Evolutionary conservation across 306 rosid genomes (phyloP).

Genomic region (Inga oerstediana): DNA sequence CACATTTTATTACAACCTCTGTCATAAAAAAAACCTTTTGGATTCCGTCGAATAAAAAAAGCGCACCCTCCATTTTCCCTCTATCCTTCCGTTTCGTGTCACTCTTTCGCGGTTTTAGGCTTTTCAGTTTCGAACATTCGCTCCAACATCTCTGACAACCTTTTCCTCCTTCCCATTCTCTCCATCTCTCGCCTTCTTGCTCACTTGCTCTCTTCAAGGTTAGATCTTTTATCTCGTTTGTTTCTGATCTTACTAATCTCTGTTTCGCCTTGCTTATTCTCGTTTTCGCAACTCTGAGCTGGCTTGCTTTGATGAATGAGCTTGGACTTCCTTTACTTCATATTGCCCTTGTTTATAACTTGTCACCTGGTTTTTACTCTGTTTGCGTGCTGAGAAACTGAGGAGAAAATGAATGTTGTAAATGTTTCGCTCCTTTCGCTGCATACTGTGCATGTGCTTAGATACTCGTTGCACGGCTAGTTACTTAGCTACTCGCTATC

Average conservation of each 20-base stretch:
- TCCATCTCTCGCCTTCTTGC: background rate
- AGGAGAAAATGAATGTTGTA: conserved; percentile 7
- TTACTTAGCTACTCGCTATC: background rate
- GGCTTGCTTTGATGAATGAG: conserved; percentile 36
- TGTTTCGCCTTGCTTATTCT: background rate
- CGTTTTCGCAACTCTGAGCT: conserved; percentile 34
- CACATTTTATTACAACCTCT: conserved; percentile 37
- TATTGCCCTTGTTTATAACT: background rate
- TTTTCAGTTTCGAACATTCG: conserved; percentile 63
- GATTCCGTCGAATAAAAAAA: conserved; percentile 49
- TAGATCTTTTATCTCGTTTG: background rate
- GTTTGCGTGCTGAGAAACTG: conserved; percentile 37
- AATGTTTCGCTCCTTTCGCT: background rate
- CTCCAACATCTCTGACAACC: conserved; percentile 37
- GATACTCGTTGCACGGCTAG: background rate
- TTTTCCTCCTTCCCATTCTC: background rate
- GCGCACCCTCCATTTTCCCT: background rate
- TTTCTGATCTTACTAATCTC: background rate
- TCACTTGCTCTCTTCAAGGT: background rate
- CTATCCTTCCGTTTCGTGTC: conserved; percentile 40
- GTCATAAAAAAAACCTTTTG: conserved; percentile 15
- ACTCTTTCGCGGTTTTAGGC: conserved; percentile 59
- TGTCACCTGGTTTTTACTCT: conserved; percentile 6
- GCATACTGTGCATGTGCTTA: background rate
- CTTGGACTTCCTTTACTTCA: conserved; percentile 3